These are phyloP conservation scores for Cercospora berteroae DNA, from an alignment of 2,329 filamentous ascomycete species.

Conservation along the genomic window DNA sequence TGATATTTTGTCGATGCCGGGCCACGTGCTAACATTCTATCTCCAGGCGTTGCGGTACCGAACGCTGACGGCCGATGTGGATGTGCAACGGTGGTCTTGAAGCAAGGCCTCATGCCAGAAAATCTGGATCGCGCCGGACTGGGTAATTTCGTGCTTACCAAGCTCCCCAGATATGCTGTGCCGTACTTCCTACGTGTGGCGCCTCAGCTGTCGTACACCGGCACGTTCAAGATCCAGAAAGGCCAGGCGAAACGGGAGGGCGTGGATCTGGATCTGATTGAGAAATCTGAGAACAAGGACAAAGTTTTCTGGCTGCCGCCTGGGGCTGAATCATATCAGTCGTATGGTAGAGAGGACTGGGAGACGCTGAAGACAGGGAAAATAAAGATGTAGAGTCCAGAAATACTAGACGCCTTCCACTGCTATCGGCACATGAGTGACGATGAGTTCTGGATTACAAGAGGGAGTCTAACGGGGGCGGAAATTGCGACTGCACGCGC, in stretches of 20 bases:
- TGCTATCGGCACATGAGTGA: not conserved
- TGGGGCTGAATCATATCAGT: conserved; percentile 59
- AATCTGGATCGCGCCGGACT: conserved; percentile 56
- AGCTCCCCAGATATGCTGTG: conserved; percentile 69
- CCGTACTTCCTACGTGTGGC: conserved; percentile 74
- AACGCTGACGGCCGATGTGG: conserved; percentile 81
- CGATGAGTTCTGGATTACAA: too few species aligned
- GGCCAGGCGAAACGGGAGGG: conserved; percentile 67
- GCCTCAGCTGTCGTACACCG: conserved; percentile 63
- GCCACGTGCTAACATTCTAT: conserved; percentile 59
- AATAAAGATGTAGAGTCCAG: conserved; percentile 57
- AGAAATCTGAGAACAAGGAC: conserved; percentile 49
- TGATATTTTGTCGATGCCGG: not conserved
- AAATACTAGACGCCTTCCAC: not conserved
- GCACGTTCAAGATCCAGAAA: conserved; percentile 89
- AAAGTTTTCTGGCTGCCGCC: conserved; percentile 65
- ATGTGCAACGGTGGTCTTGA: conserved; percentile 67
- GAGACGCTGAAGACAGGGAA: conserved; percentile 61
- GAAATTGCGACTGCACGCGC: not conserved
- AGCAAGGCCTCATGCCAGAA: conserved; percentile 50
- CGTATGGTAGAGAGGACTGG: conserved; percentile 68
- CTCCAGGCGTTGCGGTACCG: conserved; percentile 63
- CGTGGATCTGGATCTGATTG: conserved; percentile 60
- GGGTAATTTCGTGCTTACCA: conserved; percentile 55
- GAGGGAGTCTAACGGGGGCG: too few species aligned